phyloP scores from a whole-genome alignment of 257 asterid genomes.

The Solanum sparsipilum region DNA sequence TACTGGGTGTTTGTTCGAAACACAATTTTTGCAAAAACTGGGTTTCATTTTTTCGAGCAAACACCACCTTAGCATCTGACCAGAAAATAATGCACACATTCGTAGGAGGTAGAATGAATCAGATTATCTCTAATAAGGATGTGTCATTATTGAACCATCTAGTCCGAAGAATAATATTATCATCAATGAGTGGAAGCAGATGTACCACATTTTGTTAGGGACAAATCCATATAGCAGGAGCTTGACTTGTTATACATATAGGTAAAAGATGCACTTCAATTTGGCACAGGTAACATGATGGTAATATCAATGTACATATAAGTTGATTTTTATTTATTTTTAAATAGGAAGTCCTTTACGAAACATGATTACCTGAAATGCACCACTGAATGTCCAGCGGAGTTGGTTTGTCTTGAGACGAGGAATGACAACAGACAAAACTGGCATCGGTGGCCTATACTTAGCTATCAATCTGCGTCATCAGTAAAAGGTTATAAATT shows the following conservation, averaged over 20 bases:
- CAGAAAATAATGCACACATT: neutral
- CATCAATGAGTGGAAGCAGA: neutral
- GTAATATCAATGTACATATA: neutral
- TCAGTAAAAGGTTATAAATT: neutral
- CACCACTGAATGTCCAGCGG: slow-evolving; percentile 84
- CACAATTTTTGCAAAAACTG: neutral
- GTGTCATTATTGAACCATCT: neutral
- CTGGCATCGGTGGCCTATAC: slow-evolving; percentile 96
- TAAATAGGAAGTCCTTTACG: neutral
- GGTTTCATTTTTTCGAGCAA: neutral
- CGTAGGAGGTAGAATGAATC: neutral
- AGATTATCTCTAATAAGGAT: neutral
- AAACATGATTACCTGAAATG: slow-evolving; percentile 60
- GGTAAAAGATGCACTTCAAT: neutral
- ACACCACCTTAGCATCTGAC: neutral
- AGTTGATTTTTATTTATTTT: neutral
- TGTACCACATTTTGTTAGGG: neutral
- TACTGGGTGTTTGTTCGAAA: neutral
- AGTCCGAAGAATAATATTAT: neutral
- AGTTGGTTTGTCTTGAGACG: slow-evolving; percentile 77
- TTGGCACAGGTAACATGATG: neutral
- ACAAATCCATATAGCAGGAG: neutral
- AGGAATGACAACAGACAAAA: slow-evolving; percentile 85
- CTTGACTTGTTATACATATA: neutral
- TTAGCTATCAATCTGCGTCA: slow-evolving; percentile 69